These are phyloP conservation scores for Ajuga chamaepitys DNA, from an alignment of 257 asterid species.

Conservation along the genomic window DNA sequence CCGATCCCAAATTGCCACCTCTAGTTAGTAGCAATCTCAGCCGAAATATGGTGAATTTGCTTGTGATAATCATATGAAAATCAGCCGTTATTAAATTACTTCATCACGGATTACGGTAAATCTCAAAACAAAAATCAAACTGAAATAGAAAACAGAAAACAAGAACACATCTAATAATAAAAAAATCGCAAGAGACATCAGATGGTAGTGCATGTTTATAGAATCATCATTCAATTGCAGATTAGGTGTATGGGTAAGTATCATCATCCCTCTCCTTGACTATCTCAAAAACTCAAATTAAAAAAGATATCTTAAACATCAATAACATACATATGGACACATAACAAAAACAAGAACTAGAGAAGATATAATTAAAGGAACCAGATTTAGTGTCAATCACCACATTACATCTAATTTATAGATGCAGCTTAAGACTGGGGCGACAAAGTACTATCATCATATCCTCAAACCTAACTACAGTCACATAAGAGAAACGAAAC, in stretches of 20 bases:
- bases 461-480: not conserved
- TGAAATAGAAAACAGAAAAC: not conserved
- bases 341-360: not conserved
- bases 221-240: slow-evolving; percentile 59
- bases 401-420: slow-evolving; percentile 17
- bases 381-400: slow-evolving; percentile 33
- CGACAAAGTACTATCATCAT: slow-evolving; percentile 34
- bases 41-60: slow-evolving; percentile 64
- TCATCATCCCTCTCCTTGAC: slow-evolving; percentile 42
- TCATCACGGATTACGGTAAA: no score
- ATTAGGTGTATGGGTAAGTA: slow-evolving; percentile 38
- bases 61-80: slow-evolving; percentile 33
- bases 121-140: not conserved
- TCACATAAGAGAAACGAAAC: not conserved
- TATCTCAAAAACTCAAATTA: not conserved
- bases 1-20: no score
- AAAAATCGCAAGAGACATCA: slow-evolving; percentile 43
- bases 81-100: slow-evolving; percentile 17
- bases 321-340: no score
- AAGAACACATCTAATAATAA: not conserved
- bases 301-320: not conserved
- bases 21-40: slow-evolving; percentile 55
- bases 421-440: slow-evolving; percentile 43
- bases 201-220: slow-evolving; percentile 79
- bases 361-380: not conserved